These are phyloP conservation scores for Verticillium longisporum DNA, from an alignment of 2,329 filamentous ascomycete species.

Conservation along the genomic window DNA sequence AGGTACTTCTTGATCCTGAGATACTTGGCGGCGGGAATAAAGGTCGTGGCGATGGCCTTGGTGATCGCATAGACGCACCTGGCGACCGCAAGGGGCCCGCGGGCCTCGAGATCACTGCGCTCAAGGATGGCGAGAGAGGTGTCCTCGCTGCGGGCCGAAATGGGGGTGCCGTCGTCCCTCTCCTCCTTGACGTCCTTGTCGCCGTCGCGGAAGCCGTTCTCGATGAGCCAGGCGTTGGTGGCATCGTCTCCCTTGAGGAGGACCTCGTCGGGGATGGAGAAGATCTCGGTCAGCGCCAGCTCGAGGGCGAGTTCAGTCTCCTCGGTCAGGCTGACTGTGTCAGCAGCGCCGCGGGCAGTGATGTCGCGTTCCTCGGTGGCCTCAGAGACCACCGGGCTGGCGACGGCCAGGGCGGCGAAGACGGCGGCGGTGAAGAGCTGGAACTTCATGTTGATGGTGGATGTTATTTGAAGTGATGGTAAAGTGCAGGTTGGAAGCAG, in stretches of 20 bases:
- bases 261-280: conserved; percentile 16
- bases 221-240: conserved; percentile 14
- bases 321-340: neutral
- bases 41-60: conserved; percentile 13
- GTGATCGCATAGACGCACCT: conserved; percentile 15
- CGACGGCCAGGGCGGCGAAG: conserved; percentile 8
- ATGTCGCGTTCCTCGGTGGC: neutral
- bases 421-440: conserved; percentile 7
- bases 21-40: conserved; percentile 15
- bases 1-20: conserved; percentile 18
- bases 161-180: neutral
- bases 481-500: neutral
- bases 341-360: neutral
- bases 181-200: conserved; percentile 1
- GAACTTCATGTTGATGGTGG: conserved; percentile 7
- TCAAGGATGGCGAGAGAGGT: neutral
- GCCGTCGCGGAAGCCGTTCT: conserved; percentile 9
- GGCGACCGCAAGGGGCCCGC: conserved; percentile 13
- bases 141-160: neutral
- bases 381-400: conserved; percentile 1
- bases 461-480: neutral
- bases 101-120: conserved; percentile 4
- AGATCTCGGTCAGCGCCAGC: conserved; percentile 12
- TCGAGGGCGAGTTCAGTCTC: conserved; percentile 5
- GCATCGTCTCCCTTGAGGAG: conserved; percentile 14